Base-by-base conservation (phyloP, 148 eudicot species). In the Suaeda aralocaspica region DNA sequence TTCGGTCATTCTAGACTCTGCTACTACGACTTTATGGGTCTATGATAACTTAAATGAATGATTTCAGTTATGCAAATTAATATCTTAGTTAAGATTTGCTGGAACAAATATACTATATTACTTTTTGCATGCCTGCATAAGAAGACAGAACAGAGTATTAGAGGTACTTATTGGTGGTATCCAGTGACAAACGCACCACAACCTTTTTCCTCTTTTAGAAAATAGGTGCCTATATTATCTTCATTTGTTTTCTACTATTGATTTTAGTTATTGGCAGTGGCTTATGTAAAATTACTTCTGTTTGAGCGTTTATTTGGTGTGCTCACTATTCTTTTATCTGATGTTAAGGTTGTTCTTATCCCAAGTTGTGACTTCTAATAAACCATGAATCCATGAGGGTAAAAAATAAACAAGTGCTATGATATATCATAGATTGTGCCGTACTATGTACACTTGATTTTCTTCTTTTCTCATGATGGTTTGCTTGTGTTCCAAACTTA, bases 201-300 rank as follows among this genome's bases (percentile, higher is more conserved):
- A 52, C 31, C 8, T 57, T 44, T 64, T 71, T 65, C 49, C 71
- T 51, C 67, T 71, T 70, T 66, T 44, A 18, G 68, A 13, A 72
- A 39, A 42, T 41, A 31, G 34, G 1, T 61, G 33, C 53, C 51
- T 64, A 45, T 56, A 13, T 24, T 36, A 19, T 33, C 24, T 19
- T 33, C 55, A 24, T 48, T 33, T 57, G 13, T 57, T 2, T 51
- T 69, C n/a, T n/a, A n/a, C 22, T 26, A 64, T 16, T 50, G 51
- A 18, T 50, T 51, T n/a, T 42, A 25, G 48, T 36, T 50, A 59
- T 21, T 41, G 6, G 55, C 31, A 33, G 28, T 30, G 39, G 24
- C 28, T 24, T 52, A 14, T 25, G 34, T 13, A n/a, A n/a, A 41
- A 61, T 28, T 65, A 59, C 70, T 65, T 70, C 50, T 63, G 64